Evolutionary conservation across 345 rosid species (phyloP), one percentile per base, ranked within the genome.

Genomic region (Sapria himalayana): DNA sequence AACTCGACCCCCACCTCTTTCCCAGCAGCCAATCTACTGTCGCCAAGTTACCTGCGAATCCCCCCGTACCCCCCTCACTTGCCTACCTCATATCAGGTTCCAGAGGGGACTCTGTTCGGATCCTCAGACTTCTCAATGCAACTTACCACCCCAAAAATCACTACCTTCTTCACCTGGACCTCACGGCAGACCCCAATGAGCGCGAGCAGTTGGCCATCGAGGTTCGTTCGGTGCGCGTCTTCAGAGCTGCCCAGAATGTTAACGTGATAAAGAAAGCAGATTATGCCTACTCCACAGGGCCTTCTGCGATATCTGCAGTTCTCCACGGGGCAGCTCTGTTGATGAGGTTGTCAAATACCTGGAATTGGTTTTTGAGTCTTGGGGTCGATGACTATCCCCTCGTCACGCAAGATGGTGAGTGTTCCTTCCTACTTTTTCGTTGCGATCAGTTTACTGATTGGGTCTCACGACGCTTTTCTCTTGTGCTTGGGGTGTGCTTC

Each of bases 331-430:
- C 93, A 11, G 72, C 94, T 37, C 64, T 82, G 48, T 66, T 82
- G 49, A 63, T 89, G 33, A 67, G 77, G 47, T 60, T 89, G 31
- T 64, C 82, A 0, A 58, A 61, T 15, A 57, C 41, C 31, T 89
- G 98, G 98, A 82, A 89, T 61, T 89, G 94, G 98, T 79, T 89
- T 50, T 47, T 89, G 41, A 63, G 39, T 57, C 75, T 89, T 29
- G 49, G 29, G 17, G 81, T 76, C 14, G 72, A 65, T 7, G 94
- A 89, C 62, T 89, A 89, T 52, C 98, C 94, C 29, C 98, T 89
- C 42, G 56, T 74, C 48, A 65, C 85, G 25, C 98, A 82, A 71
- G 98, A 89, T 55, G 98, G 98, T 81, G 63, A 43, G 23, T 25
- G 16, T 51, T 33, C 21, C 22, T n/a, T 12, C 8, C 39, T 41